Percentiles rank a stretch among this genome's conserved stretches.
Evolutionary conservation across 2,329 filamentous ascomycete species (phyloP).

Genomic region (Pseudocercospora cruenta): DNA sequence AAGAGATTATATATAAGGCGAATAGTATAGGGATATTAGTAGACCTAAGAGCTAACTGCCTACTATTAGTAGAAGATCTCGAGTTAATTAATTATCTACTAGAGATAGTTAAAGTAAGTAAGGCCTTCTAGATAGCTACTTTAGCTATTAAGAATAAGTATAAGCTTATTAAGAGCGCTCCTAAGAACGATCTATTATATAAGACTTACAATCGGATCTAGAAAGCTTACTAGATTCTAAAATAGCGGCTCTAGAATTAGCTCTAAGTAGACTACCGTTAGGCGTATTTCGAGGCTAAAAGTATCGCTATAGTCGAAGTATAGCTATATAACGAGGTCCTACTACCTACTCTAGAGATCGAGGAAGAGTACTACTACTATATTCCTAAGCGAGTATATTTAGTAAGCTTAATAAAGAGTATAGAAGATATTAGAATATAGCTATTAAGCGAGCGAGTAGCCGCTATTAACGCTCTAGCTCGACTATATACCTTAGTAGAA

Average conservation of each 20-base stretch:
- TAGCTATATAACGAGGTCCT: neutral
- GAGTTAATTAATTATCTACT: neutral
- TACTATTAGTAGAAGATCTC: neutral
- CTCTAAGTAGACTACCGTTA: neutral
- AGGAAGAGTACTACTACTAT: neutral
- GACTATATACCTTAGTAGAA: neutral
- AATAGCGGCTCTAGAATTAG: neutral
- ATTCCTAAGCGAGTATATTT: neutral
- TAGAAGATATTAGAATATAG: neutral
- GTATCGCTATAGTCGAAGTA: neutral
- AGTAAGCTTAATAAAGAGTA: neutral
- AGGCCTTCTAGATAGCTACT: neutral
- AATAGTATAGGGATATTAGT: neutral
- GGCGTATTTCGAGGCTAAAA: neutral
- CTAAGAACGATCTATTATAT: neutral
- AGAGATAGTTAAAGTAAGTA: neutral
- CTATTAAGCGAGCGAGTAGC: neutral
- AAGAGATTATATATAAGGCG: neutral
- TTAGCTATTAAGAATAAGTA: neutral
- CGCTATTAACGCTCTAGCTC: neutral
- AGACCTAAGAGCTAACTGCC: neutral
- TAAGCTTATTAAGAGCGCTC: neutral
- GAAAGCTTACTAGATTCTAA: neutral
- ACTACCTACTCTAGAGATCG: neutral
- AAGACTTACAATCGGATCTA: neutral